These are phyloP conservation scores for Haplographium delicatum DNA, from an alignment of 495 filamentous ascomycete genomes.

Conservation along the genomic window DNA sequence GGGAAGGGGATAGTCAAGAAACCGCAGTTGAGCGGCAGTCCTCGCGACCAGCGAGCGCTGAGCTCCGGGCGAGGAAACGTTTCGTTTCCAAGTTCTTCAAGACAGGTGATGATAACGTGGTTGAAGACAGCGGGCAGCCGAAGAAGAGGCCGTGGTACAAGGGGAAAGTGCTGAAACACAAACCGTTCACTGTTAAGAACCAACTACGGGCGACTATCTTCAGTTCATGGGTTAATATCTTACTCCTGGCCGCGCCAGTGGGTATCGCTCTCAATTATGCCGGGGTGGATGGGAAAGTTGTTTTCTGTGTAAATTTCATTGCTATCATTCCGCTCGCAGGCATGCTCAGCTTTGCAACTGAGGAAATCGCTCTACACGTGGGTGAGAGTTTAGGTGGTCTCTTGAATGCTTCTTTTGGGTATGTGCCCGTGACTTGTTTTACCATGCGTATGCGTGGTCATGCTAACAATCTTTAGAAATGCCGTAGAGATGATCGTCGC, in stretches of 20 bases:
- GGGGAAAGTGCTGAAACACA: slow-evolving; percentile 33
- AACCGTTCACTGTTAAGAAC: slow-evolving; percentile 55
- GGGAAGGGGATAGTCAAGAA: slow-evolving; percentile 12
- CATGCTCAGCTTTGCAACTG: slow-evolving; percentile 84
- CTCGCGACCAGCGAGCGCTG: background rate
- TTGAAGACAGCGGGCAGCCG: slow-evolving; percentile 30
- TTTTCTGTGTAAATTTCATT: slow-evolving; percentile 87
- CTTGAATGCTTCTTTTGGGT: slow-evolving; percentile 86
- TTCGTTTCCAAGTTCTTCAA: slow-evolving; percentile 6
- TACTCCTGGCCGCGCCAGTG: slow-evolving; percentile 72
- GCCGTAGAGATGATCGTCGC: slow-evolving; percentile 90
- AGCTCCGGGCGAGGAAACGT: slow-evolving; percentile 11
- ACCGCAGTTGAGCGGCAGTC: slow-evolving; percentile 1
- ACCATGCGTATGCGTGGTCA: no score
- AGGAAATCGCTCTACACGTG: slow-evolving; percentile 77
- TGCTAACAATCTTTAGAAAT: slow-evolving; percentile 48
- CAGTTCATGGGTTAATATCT: slow-evolving; percentile 77
- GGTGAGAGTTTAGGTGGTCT: slow-evolving; percentile 85
- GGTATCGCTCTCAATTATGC: slow-evolving; percentile 70
- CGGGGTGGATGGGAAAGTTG: slow-evolving; percentile 37
- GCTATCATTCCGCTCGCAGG: slow-evolving; percentile 88
- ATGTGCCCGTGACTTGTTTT: no score
- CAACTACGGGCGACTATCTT: slow-evolving; percentile 69
- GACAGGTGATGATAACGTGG: slow-evolving; percentile 3
- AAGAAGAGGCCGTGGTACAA: slow-evolving; percentile 31